Base-by-base conservation (phyloP, 495 filamentous ascomycete species). In the Parachaetomium inaequale region DNA sequence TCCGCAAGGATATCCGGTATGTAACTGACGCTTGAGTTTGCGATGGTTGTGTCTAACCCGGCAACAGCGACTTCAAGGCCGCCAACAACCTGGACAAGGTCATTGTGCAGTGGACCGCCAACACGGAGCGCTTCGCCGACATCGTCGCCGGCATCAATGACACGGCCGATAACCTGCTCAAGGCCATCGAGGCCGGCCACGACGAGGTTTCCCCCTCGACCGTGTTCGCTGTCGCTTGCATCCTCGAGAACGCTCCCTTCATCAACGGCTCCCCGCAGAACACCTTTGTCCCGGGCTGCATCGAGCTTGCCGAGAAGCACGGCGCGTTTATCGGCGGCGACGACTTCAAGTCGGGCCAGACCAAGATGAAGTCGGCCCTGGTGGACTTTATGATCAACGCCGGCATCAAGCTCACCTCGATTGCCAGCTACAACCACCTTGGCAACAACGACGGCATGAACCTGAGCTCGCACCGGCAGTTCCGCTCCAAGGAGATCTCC, bases 401-500 rank as follows among this genome's bases (percentile, higher is more conserved):
- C 58, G 94, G 94, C 74, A 96, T 98, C 83, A 96, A 96, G 84
- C 87, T 98, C 68, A 98, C 95, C 57, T 96, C 95, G 57, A 98
- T 98, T 77, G 91, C 94, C 68, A 94, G 90, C 80, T 98, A 98
- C 85, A 98, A 98, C 84, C 95, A 98, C 78, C 88, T 98, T 52
- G 94, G 94, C 71, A 98, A 98, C 83, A 98, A 98, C 72, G 94
- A 98, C 73, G 94, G 94, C 81, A 96, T 91, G 86, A 98, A 98
- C 81, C 77, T 98, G 66, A 95, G 89, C 80, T 96, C 92, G 25
- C 93, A 97, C 76, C 89, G 87, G 82, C 95, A 97, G 76, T 98
- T 98, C 85, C 91, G 94, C 70, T 96, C 92, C 75, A 98, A 98
- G 86, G 94, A 98, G 79, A 98, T 98, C 71, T 93, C 89, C 78